Percentiles rank a stretch among this genome's conserved stretches.
These are phyloP conservation scores for Stagonosporopsis cucurbitacearum DNA, from an alignment of 2,329 filamentous ascomycete species.

Conservation along the genomic window DNA sequence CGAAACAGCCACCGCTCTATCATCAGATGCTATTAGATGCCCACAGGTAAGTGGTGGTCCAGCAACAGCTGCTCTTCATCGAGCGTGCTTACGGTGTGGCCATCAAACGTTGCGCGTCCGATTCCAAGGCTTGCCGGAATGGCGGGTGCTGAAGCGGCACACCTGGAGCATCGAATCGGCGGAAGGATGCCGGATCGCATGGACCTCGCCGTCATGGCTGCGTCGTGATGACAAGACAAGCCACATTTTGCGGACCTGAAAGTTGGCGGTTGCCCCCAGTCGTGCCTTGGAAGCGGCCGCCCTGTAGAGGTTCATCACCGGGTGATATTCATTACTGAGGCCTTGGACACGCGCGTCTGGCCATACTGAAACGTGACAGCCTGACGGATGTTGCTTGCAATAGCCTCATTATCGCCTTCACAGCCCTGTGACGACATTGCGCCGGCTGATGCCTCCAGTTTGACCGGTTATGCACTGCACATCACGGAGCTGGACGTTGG, in stretches of 20 bases:
- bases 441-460: slow-evolving; percentile 9
- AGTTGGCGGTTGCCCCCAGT: slow-evolving; percentile 24
- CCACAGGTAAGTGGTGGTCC: slow-evolving; percentile 24
- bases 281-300: slow-evolving; percentile 17
- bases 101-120: slow-evolving; percentile 27
- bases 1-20: slow-evolving; percentile 24
- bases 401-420: slow-evolving; percentile 14
- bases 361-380: slow-evolving; percentile 11
- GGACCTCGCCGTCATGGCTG: slow-evolving; percentile 39
- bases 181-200: slow-evolving; percentile 31
- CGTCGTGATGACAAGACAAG: slow-evolving; percentile 33
- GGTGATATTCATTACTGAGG: not conserved
- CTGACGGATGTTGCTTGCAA: slow-evolving; percentile 7
- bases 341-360: slow-evolving; percentile 11
- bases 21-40: slow-evolving; percentile 11
- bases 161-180: slow-evolving; percentile 37
- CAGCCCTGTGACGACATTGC: slow-evolving; percentile 21
- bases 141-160: slow-evolving; percentile 44
- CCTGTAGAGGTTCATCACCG: slow-evolving; percentile 9
- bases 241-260: slow-evolving; percentile 23
- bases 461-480: slow-evolving; percentile 19
- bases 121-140: slow-evolving; percentile 38
- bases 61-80: slow-evolving; percentile 20
- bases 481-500: slow-evolving; percentile 13
- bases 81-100: slow-evolving; percentile 30